Base-by-base conservation (phyloP, 192 early-diverging fungal genomes). In the Powellomyces hirtus region DNA sequence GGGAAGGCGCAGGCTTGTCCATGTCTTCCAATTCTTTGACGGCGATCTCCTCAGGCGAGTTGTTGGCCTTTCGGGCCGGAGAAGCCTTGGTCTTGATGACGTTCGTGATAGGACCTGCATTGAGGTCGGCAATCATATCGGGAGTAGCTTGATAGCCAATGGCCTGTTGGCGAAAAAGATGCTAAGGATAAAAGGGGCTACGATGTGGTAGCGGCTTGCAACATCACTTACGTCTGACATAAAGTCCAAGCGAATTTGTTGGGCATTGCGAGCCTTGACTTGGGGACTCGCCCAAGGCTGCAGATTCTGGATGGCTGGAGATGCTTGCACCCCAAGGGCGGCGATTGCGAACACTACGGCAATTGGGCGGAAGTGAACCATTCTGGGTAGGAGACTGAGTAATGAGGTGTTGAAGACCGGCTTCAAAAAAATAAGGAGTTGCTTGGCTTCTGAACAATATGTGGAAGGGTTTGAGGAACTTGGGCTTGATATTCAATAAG, bases 111-210 rank as follows among this genome's bases (percentile, higher is more conserved):
- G 40, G 27, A 29, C 29, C 38, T 4, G 56, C 27, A 16, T 56
- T 22, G 44, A 69, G 40, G 57, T 69, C 40, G 1, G 55, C 58
- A 34, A 69, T 34, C 67, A 69, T 69, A 33, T 42, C 58, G 42
- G 67, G 58, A n/a, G 67, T 60, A 22, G 67, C 67, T 4, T 20
- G 38, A 11, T 44, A 13, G 13, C 67, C 67, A 20, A 69, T 40
- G 10, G n/a, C n/a, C n/a, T n/a, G n/a, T n/a, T n/a, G n/a, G n/a
- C n/a, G n/a, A n/a, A n/a, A n/a, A n/a, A n/a, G n/a, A n/a, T n/a
- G n/a, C n/a, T n/a, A n/a, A n/a, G n/a, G n/a, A n/a, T n/a, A n/a
- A n/a, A n/a, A n/a, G n/a, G n/a, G n/a, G n/a, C n/a, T n/a, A n/a
- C n/a, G n/a, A n/a, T n/a, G n/a, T n/a, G n/a, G n/a, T n/a, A n/a